Base-by-base conservation (phyloP, 805 yeast species). In the Wickerhamomyces strasburgensis region DNA sequence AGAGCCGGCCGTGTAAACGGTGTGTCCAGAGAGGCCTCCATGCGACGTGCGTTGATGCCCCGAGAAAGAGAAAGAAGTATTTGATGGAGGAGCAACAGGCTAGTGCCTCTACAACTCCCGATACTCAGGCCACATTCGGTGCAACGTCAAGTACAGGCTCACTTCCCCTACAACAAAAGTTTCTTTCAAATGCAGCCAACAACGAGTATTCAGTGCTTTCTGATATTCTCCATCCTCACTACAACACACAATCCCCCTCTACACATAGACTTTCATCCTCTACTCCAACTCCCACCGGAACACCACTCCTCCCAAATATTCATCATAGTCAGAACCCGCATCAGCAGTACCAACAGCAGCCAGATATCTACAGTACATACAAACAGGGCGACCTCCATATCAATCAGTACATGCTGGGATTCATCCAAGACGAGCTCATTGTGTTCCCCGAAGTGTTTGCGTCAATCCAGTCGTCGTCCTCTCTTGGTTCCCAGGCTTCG, bases 11-110 rank as follows among this genome's bases (percentile, higher is more conserved):
- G 0, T 90, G 98, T 52, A 70, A 72, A 37, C 60, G 96, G 34
- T 90, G 98, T 58, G 57, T 82, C 3, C 68, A 67, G 19, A 69
- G 87, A 51, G 90, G 89, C 0, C 61, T 87, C 13, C 72, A 70
- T 2, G 72, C 65, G 13, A 68, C 84, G 0, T 90, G 98, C 62
- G 75, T 75, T 23, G 97, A 93, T 62, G 96, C 96, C 5, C 93
- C 93, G 3, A 65, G 98, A 32, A 88, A 87, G 60, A 70, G 76
- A 44, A 84, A 84, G 62, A 90, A 90, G 58, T 89, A 89, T 47
- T 59, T 89, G 37, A 67, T 74, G 21, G 93, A 81, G 40, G 75
- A 1, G 64, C 6, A 14, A 16, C 16, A 25, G 13, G 15, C 13
- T 14, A 19, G 25, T 13, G 19, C 19, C 8, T 27, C 29, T 8